These are phyloP conservation scores for Pouteria campechiana DNA, from an alignment of 179 eudicot species.

Conservation along the genomic window DNA sequence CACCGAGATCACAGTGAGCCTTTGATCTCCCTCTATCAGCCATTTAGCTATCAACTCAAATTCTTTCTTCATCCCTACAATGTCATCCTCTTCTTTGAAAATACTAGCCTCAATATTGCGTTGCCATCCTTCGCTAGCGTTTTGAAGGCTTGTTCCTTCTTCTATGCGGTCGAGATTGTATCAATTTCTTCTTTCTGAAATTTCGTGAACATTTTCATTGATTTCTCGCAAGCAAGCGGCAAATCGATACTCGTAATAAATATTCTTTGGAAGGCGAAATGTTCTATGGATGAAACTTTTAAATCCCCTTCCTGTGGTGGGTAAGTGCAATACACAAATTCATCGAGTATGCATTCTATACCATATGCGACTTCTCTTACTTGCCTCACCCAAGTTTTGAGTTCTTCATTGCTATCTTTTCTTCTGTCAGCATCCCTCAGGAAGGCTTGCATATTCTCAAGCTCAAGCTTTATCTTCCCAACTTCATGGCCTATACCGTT, in stretches of 20 bases:
- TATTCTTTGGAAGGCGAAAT: slow-evolving; percentile 8
- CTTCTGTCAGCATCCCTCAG: slow-evolving; percentile 21
- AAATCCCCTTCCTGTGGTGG: slow-evolving; percentile 2
- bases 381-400: slow-evolving; percentile 26
- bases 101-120: slow-evolving; percentile 16
- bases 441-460: slow-evolving; percentile 26
- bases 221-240: slow-evolving; percentile 11
- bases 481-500: slow-evolving; percentile 13
- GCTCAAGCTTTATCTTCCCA: slow-evolving; percentile 18
- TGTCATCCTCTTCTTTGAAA: slow-evolving; percentile 13
- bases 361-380: slow-evolving; percentile 15
- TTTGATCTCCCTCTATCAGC: slow-evolving; percentile 7
- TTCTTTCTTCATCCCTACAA: slow-evolving; percentile 17
- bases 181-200: slow-evolving; percentile 17
- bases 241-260: neutral
- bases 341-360: slow-evolving; percentile 18
- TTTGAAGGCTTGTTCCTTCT: slow-evolving; percentile 1
- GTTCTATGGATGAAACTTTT: too few species aligned
- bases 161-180: slow-evolving; percentile 8
- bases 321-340: slow-evolving; percentile 17
- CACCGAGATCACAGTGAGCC: slow-evolving; percentile 17
- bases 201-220: slow-evolving; percentile 13
- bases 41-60: slow-evolving; percentile 1
- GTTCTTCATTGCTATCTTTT: slow-evolving; percentile 7
- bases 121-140: slow-evolving; percentile 15